phyloP scores from a whole-genome alignment of 306 rosid species.

The Prunus mira region DNA sequence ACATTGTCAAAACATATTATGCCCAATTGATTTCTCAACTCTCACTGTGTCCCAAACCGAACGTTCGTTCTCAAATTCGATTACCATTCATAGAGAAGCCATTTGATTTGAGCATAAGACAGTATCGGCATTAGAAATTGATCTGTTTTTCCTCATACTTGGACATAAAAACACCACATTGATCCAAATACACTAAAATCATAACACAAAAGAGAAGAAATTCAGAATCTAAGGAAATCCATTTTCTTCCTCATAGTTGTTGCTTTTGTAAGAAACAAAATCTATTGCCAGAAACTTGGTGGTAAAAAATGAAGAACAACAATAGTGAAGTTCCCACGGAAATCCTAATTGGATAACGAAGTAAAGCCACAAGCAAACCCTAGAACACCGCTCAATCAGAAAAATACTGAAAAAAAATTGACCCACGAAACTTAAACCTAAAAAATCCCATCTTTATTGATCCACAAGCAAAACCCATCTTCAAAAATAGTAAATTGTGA shows the following conservation, averaged over 20 bases:
- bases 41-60: not conserved
- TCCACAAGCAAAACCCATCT: too few relatives aligned
- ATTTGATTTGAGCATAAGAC: too few relatives aligned
- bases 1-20: not conserved
- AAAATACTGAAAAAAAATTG: not conserved
- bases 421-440: too few relatives aligned
- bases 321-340: not conserved
- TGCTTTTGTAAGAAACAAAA: not conserved
- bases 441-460: too few relatives aligned
- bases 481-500: constrained; percentile 14
- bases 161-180: not conserved
- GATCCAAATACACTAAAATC: not conserved
- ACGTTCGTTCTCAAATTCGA: not conserved
- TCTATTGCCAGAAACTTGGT: not conserved
- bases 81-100: not conserved
- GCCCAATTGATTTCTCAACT: not conserved
- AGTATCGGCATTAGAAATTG: not conserved
- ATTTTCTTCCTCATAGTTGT: not conserved
- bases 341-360: not conserved
- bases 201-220: not conserved
- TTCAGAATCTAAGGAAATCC: not conserved
- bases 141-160: not conserved
- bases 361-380: constrained; percentile 30
- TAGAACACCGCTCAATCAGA: constrained; percentile 10
- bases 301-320: not conserved